phyloP scores from a whole-genome alignment of 352 stramenopile species.

The Phytophthora sp. region DNA sequence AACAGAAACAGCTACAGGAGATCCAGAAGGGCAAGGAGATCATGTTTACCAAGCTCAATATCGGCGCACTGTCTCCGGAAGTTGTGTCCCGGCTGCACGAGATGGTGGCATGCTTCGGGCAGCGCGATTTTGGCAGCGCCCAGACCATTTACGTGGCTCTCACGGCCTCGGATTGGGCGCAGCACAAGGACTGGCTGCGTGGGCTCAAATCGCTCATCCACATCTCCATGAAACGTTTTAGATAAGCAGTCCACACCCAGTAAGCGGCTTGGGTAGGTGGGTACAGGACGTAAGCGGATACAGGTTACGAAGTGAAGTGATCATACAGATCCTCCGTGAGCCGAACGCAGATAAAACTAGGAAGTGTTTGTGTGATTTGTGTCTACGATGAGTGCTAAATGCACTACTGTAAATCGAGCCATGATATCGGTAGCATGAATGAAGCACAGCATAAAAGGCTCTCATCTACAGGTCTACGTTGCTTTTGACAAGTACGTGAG shows the following conservation, averaged over 20 bases:
- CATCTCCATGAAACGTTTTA: constrained; percentile 92
- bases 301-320: constrained; percentile 30
- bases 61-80: constrained; percentile 69
- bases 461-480: too few species aligned
- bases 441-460: too few species aligned
- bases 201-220: constrained; percentile 97
- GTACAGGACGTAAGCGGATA: constrained; percentile 14
- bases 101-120: constrained; percentile 79
- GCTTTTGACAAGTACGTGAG: too few species aligned
- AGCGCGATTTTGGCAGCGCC: constrained; percentile 79
- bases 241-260: constrained; percentile 55
- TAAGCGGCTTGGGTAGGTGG: constrained; percentile 8
- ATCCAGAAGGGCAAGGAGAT: constrained; percentile 88
- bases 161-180: constrained; percentile 94
- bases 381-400: not conserved
- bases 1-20: constrained; percentile 88
- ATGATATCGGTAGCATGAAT: too few species aligned
- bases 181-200: constrained; percentile 98
- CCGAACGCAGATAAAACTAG: constrained; percentile 29
- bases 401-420: too few species aligned
- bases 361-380: constrained; percentile 1
- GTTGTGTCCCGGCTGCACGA: constrained; percentile 81
- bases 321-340: constrained; percentile 13
- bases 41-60: constrained; percentile 90
- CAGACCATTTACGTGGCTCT: constrained; percentile 91